A percentile compares a stretch with the other conserved stretches of the same genome.
Conservation (phyloP, 257 asterid genomes). For the Solanum ossicruentum region DNA sequence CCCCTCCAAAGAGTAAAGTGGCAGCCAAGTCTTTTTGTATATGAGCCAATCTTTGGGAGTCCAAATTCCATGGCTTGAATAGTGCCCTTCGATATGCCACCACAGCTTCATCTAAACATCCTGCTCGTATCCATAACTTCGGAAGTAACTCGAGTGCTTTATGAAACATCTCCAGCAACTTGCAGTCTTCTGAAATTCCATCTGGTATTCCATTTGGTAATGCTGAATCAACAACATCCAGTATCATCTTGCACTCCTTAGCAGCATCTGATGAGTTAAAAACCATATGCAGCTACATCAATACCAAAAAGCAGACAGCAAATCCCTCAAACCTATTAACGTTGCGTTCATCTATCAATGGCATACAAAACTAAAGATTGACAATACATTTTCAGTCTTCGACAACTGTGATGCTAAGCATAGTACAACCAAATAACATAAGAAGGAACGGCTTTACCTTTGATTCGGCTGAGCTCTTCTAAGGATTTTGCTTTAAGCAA, state of each 20-base stretch:
- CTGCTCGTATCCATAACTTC: constrained; percentile 54
- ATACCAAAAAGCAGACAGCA: background rate
- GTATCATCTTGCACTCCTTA: constrained; percentile 62
- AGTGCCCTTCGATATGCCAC: constrained; percentile 59
- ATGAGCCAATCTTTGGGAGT: constrained; percentile 48
- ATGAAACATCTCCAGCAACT: constrained; percentile 71
- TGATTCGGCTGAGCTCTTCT: constrained; percentile 58
- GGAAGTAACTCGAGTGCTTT: constrained; percentile 74
- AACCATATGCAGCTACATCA: background rate
- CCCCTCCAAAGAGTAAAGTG: constrained; percentile 56
- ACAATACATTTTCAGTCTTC: background rate
- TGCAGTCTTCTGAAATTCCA: constrained; percentile 41
- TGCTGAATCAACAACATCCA: constrained; percentile 79
- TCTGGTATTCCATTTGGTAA: constrained; percentile 47
- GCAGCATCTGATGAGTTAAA: constrained; percentile 54
- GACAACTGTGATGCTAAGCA: background rate
- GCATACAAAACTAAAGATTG: background rate
- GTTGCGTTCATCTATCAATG: background rate
- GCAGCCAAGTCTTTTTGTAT: constrained; percentile 65
- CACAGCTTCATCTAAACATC: constrained; percentile 61
- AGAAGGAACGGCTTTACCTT: constrained; percentile 31
- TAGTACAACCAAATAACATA: background rate
- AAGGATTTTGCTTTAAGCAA: constrained; percentile 63
- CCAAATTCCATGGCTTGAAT: constrained; percentile 64
- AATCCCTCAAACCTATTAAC: background rate